Percentiles rank a stretch among this genome's conserved stretches.
Evolutionary conservation across 176 grass and related monocot genomes (phyloP).

Genomic region (Juncus effusus): DNA sequence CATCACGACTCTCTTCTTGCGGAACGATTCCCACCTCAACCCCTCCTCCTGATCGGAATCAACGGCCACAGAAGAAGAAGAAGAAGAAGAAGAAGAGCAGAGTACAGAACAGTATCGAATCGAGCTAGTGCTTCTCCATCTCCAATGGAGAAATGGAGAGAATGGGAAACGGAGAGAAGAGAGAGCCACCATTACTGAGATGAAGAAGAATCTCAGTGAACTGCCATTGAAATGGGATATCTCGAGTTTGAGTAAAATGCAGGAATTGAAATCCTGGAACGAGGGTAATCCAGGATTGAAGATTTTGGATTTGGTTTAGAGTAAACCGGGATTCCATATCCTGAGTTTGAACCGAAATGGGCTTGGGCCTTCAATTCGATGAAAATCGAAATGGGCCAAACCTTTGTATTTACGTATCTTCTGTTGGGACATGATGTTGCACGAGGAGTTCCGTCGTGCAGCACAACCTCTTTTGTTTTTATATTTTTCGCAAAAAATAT

Average conservation of each 20-base stretch:
- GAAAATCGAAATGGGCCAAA: no score
- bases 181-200: slow-evolving; percentile 36
- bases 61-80: slow-evolving; percentile 13
- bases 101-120: slow-evolving; percentile 22
- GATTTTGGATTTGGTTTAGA: not conserved
- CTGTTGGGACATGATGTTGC: no score
- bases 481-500: no score
- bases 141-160: slow-evolving; percentile 28
- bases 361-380: no score
- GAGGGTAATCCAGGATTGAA: not conserved
- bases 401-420: no score
- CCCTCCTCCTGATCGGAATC: slow-evolving; percentile 11
- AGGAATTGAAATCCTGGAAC: not conserved
- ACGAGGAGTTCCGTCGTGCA: no score
- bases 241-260: no score
- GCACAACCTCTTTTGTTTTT: no score
- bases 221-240: no score
- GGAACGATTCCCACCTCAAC: slow-evolving; percentile 63
- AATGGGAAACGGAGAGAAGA: slow-evolving; percentile 45
- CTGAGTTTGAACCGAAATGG: no score
- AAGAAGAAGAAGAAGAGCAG: slow-evolving; percentile 21
- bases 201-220: not conserved
- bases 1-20: slow-evolving; percentile 89
- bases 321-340: not conserved
- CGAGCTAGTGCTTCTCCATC: not conserved